A percentile compares a stretch with the other conserved stretches of the same genome.
These are phyloP conservation scores for Apostasia ramifera DNA, from an alignment of 106 monocot species.

Conservation along the genomic window DNA sequence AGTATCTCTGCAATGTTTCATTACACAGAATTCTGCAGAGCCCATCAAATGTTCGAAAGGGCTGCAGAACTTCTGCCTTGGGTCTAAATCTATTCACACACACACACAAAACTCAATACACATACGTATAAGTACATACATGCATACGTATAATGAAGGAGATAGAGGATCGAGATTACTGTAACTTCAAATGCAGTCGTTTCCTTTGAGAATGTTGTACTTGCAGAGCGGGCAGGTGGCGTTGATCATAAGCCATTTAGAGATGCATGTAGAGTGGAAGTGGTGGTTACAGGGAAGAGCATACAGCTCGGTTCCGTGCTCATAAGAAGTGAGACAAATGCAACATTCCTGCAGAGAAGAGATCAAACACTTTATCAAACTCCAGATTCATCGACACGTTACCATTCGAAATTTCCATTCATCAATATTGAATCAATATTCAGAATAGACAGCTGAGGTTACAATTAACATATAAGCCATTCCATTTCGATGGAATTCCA, in stretches of 20 bases:
- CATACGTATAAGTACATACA: neutral
- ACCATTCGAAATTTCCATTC: neutral
- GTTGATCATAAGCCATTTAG: constrained; percentile 32
- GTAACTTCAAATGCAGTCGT: constrained; percentile 10
- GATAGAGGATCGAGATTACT: too few species aligned
- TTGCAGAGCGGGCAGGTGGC: constrained; percentile 39
- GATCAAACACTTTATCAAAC: neutral
- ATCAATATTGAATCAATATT: neutral
- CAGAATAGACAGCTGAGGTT: too few species aligned
- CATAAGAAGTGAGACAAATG: constrained; percentile 27
- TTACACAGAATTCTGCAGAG: too few species aligned
- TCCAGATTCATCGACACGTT: neutral
- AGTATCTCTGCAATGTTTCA: too few species aligned
- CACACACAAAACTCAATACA: neutral
- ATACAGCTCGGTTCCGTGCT: constrained; percentile 25
- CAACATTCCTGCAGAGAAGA: constrained; percentile 25
- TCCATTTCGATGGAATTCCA: too few species aligned
- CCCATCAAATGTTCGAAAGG: too few species aligned
- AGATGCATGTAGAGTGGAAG: constrained; percentile 25
- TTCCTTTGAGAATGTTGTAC: constrained; percentile 23
- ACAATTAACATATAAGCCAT: too few species aligned
- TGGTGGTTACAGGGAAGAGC: constrained; percentile 31
- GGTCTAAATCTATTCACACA: neutral
- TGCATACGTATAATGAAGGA: neutral
- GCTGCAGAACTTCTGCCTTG: too few species aligned